Base-by-base conservation (phyloP, 768 basidiomycete species). In the Candolleomyces eurysporus region DNA sequence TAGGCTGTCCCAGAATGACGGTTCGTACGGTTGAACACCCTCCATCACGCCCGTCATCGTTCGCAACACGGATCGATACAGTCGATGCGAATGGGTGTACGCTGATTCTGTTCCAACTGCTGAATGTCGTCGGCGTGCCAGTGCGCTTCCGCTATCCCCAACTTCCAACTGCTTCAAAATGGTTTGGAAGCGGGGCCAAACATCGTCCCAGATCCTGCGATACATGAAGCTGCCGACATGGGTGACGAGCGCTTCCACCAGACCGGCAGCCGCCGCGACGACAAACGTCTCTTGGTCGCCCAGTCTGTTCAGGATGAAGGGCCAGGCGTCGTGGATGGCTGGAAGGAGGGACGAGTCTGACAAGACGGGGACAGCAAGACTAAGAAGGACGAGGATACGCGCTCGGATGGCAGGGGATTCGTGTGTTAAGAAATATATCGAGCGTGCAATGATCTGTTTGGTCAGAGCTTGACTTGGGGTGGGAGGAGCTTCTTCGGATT, bases 361-460 rank as follows among this genome's bases (percentile, higher is more conserved):
- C 21, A 88, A 78, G 6, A 95, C 86, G 0, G 90, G 84, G 4
- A 92, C 84, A 2, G 95, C 87, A 1, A 86, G 83, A 13, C 84
- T 76, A 45, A 99, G 77, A 14, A 99, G 80, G 2, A 80, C 75
- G 54, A 98, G 79, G 50, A 98, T 92, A 19, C 89, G 86, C 2
- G 91, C 86, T 10, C 96, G 91, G 62, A 98, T 90, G 65, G 88
- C 81, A 0, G 96, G 84, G 10, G 96, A 96, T 6, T 84, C 79
- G 66, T 99, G 96, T 0, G 96, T 94, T 30, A 98, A 83, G 77
- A 97, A 97, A 74, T 88, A 93, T 13, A 94, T 73, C 0, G 94
- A 93, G 55, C 95, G 90, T 6, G 86, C 82, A 45, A 98, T 86
- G 61, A 99, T 97, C 66, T 93, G 89, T 56, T 86, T 87, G 13